Conservation (phyloP, 2,329 filamentous ascomycete species). For the Aspergillus candidus region DNA sequence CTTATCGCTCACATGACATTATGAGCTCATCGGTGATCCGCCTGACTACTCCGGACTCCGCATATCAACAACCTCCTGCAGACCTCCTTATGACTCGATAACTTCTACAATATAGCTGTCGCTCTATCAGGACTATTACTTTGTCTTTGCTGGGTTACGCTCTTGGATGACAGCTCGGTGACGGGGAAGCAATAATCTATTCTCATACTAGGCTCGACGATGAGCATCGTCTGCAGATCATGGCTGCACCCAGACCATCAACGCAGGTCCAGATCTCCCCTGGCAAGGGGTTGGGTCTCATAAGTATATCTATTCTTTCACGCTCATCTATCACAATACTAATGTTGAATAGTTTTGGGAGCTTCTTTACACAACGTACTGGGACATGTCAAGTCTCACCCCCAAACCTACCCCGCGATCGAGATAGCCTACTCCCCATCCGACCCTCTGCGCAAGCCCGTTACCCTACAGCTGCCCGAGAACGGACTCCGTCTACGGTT, state of each 20-base stretch:
- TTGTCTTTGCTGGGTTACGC: too few species aligned
- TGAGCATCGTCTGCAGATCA: constrained; percentile 16
- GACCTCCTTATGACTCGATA: too few species aligned
- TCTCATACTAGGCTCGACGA: constrained; percentile 4
- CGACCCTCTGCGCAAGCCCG: constrained; percentile 66
- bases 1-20: constrained; percentile 23
- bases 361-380: constrained; percentile 87
- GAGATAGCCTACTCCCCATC: constrained; percentile 74
- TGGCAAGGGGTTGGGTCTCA: constrained; percentile 59
- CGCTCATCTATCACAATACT: constrained; percentile 14
- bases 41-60: background rate
- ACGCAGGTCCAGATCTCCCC: constrained; percentile 57
- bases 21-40: constrained; percentile 13
- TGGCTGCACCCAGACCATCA: constrained; percentile 30
- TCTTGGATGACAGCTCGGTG: too few species aligned
- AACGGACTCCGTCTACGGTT: constrained; percentile 90
- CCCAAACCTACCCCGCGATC: constrained; percentile 73
- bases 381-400: constrained; percentile 80
- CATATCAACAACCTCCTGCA: background rate
- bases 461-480: constrained; percentile 67
- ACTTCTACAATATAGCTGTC: too few species aligned
- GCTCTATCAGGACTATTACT: too few species aligned
- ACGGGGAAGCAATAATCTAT: background rate
- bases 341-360: constrained; percentile 61
- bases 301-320: constrained; percentile 37